A percentile compares a stretch with the other conserved stretches of the same genome.
These are phyloP conservation scores for Selaginella moellendorffii DNA, from an alignment of 75 land plant species.

Conservation along the genomic window DNA sequence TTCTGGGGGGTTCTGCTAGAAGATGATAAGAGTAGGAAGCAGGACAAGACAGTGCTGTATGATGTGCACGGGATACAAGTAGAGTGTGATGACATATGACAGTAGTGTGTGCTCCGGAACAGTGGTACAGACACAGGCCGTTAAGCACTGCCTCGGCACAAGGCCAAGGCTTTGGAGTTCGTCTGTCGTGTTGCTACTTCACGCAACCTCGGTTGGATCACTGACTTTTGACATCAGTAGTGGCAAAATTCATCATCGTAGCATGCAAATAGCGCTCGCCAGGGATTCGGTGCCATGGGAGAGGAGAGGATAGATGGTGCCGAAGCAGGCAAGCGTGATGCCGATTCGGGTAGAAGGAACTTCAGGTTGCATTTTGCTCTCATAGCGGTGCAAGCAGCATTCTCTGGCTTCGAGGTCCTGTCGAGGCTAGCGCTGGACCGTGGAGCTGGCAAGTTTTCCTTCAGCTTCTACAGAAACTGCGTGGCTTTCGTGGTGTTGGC, in stretches of 20 bases:
- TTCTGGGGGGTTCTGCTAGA: background rate
- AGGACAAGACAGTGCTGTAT: background rate
- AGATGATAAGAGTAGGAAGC: background rate
- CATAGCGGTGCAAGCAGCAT: background rate
- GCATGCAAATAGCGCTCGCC: too few relatives aligned
- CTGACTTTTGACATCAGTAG: too few relatives aligned
- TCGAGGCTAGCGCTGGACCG: background rate
- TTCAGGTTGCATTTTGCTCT: background rate
- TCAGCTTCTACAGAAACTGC: background rate
- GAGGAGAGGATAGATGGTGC: background rate
- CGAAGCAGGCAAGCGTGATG: background rate
- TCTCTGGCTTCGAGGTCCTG: background rate
- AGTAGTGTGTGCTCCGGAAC: too few relatives aligned
- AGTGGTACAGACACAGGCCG: too few relatives aligned
- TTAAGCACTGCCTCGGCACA: background rate
- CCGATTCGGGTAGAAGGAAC: background rate
- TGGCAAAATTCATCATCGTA: too few relatives aligned
- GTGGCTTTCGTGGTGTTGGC: background rate
- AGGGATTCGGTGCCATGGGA: too few relatives aligned
- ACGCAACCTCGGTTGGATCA: too few relatives aligned
- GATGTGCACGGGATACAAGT: too few relatives aligned
- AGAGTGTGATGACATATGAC: too few relatives aligned
- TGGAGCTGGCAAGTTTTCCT: background rate
- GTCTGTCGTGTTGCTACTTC: too few relatives aligned
- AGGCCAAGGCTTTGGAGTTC: background rate